Percentiles rank a stretch among this genome's conserved stretches.
Conservation (phyloP, 2,329 filamentous ascomycete species). For the Neofusicoccum ribis region DNA sequence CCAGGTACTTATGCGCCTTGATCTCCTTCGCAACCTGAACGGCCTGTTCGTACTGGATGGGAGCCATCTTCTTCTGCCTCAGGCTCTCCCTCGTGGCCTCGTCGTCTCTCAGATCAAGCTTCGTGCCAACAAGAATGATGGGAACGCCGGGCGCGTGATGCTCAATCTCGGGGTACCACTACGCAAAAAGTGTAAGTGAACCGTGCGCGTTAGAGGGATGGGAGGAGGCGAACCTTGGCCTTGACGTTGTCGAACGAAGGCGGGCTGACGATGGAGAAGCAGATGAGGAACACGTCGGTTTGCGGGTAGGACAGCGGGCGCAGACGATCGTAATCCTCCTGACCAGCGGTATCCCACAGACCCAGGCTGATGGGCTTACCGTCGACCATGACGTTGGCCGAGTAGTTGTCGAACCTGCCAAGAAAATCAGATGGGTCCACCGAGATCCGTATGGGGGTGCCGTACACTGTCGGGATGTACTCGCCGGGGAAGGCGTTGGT, state of each 20-base stretch:
- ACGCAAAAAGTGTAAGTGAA: constrained; percentile 26
- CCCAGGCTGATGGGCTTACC: constrained; percentile 96
- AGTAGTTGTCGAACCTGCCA: constrained; percentile 94
- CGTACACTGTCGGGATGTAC: constrained; percentile 97
- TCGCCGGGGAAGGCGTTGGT: constrained; percentile 99
- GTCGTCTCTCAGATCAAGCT: constrained; percentile 93
- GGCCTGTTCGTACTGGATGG: constrained; percentile 93
- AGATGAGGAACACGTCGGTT: constrained; percentile 97
- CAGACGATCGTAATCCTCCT: constrained; percentile 96
- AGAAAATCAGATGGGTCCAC: constrained; percentile 20
- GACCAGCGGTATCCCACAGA: constrained; percentile 97
- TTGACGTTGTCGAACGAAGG: constrained; percentile 99
- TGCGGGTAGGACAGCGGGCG: constrained; percentile 96
- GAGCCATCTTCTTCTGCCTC: constrained; percentile 90
- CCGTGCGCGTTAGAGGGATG: constrained; percentile 14
- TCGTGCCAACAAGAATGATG: constrained; percentile 95
- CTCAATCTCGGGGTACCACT: constrained; percentile 98
- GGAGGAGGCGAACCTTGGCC: constrained; percentile 73
- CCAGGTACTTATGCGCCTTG: constrained; percentile 92
- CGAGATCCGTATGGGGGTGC: neutral
- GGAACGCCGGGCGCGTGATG: constrained; percentile 94
- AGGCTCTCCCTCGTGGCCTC: constrained; percentile 77
- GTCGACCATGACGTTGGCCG: constrained; percentile 98
- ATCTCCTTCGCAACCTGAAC: constrained; percentile 90
- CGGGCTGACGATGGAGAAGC: constrained; percentile 97